Conservation (phyloP, 306 rosid species). For the Fragaria vesca region DNA sequence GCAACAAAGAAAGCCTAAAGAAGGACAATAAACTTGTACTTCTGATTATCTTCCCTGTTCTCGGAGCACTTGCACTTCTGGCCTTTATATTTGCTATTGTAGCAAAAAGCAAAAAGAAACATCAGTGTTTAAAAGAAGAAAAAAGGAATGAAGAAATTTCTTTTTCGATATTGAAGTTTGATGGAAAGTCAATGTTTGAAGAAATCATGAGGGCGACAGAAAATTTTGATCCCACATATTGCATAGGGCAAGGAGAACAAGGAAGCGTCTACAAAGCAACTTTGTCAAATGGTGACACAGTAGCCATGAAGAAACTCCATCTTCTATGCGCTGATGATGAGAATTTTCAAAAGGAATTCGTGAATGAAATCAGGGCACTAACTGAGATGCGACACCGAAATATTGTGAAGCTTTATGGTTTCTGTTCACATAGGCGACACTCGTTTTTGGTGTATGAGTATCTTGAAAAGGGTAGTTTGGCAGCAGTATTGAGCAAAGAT, state of each 20-base stretch:
- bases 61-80: background rate
- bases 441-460: slow-evolving; percentile 17
- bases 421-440: slow-evolving; percentile 5
- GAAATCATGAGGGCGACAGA: slow-evolving; percentile 11
- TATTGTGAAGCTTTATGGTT: slow-evolving; percentile 23
- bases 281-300: background rate
- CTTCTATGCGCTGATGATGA: too few species aligned
- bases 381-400: slow-evolving; percentile 21
- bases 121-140: background rate
- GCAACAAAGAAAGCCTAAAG: background rate
- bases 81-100: background rate
- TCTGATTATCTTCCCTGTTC: background rate
- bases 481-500: background rate
- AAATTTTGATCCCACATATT: slow-evolving; percentile 3
- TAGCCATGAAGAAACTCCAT: slow-evolving; percentile 23
- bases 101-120: background rate
- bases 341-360: background rate
- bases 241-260: slow-evolving; percentile 17
- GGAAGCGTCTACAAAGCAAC: slow-evolving; percentile 18
- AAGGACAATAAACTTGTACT: background rate
- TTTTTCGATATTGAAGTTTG: background rate
- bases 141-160: background rate
- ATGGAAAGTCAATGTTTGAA: slow-evolving; percentile 2
- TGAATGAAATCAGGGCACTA: slow-evolving; percentile 17
- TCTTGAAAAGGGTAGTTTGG: slow-evolving; percentile 21